A percentile compares a stretch with the other conserved stretches of the same genome.
Evolutionary conservation across 2,329 filamentous ascomycete genomes (phyloP).

Genomic region (Exophiala oligosperma): DNA sequence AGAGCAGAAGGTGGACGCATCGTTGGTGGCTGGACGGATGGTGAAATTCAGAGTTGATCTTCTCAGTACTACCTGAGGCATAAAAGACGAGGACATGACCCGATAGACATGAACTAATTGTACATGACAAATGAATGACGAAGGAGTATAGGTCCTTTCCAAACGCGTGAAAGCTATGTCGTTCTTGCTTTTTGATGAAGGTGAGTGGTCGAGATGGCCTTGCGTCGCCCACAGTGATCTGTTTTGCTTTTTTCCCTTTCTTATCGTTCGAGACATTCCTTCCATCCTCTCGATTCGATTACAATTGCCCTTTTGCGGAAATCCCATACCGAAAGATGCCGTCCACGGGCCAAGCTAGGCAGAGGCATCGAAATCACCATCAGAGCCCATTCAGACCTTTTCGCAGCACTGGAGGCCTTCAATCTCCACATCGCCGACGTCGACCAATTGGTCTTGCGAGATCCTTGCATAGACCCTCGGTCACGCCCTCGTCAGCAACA

Average conservation of each 20-base stretch:
- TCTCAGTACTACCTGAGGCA: neutral
- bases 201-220: too few relatives aligned
- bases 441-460: neutral
- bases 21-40: slow-evolving; percentile 66
- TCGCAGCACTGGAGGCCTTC: neutral
- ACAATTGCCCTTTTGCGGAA: too few relatives aligned
- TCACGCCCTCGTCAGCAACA: neutral
- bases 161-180: neutral
- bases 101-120: slow-evolving; percentile 1
- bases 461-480: neutral
- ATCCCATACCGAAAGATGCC: neutral
- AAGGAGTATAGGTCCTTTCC: neutral
- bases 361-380: neutral
- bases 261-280: neutral
- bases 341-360: neutral
- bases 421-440: neutral
- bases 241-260: neutral
- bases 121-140: neutral
- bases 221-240: neutral
- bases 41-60: slow-evolving; percentile 65
- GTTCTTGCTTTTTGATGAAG: too few relatives aligned
- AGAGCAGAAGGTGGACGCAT: slow-evolving; percentile 72
- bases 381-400: neutral
- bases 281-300: neutral
- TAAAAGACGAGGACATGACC: slow-evolving; percentile 7